Percentiles rank a stretch among this genome's conserved stretches.
Evolutionary conservation across 1,284 basidiomycete genomes (phyloP).

Genomic region (Paramarasmius palmivorus): DNA sequence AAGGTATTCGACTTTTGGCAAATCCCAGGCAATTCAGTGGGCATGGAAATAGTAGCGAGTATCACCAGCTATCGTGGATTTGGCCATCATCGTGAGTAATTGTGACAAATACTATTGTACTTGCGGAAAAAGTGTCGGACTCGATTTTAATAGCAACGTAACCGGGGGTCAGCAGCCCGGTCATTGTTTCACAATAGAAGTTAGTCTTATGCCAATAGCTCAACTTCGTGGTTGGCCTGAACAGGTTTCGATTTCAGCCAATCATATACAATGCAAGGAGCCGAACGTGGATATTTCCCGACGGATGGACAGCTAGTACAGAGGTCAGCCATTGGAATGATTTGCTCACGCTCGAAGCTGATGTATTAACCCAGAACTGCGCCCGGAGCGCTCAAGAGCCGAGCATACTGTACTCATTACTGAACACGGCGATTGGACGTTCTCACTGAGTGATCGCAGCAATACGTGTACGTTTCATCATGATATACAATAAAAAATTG

Average conservation of each 20-base stretch:
- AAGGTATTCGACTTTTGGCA: constrained; percentile 40
- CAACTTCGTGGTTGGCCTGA: background rate
- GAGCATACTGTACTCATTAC: constrained; percentile 90
- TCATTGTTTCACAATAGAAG: constrained; percentile 90
- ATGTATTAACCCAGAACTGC: no score
- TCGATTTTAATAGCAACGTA: constrained; percentile 70
- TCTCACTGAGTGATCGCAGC: constrained; percentile 46
- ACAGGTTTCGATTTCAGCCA: constrained; percentile 49
- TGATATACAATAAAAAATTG: background rate
- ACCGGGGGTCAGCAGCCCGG: constrained; percentile 74
- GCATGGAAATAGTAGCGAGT: constrained; percentile 85
- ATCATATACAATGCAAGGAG: constrained; percentile 74
- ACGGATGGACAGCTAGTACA: constrained; percentile 87
- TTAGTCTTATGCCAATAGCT: constrained; percentile 23
- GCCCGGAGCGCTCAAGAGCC: constrained; percentile 81
- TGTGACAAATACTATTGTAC: background rate
- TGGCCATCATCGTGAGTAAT: constrained; percentile 52
- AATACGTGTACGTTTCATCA: background rate
- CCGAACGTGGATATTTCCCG: constrained; percentile 78
- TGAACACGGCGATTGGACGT: constrained; percentile 66
- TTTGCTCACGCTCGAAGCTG: no score
- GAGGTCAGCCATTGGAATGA: constrained; percentile 67
- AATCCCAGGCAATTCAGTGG: constrained; percentile 80
- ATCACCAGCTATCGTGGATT: constrained; percentile 87
- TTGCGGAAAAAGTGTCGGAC: no score